A percentile compares a stretch with the other conserved stretches of the same genome.
Conservation (phyloP, 2,329 filamentous ascomycete species). For the Aspergillus pseudoviridinutans region DNA sequence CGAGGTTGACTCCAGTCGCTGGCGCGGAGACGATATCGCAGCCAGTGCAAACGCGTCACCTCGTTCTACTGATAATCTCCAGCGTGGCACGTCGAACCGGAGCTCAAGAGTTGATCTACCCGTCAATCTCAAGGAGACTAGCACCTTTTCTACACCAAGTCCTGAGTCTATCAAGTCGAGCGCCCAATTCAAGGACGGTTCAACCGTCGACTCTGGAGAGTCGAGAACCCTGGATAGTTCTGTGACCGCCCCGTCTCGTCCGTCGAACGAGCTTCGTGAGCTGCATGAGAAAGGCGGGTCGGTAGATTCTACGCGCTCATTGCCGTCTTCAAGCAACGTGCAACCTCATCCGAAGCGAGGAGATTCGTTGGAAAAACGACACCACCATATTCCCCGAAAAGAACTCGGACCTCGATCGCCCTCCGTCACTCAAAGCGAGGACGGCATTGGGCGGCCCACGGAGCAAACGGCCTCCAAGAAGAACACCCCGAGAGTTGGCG, state of each 20-base stretch:
- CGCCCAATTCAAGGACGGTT: conserved; percentile 30
- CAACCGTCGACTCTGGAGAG: conserved; percentile 27
- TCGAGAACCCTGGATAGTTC: conserved; percentile 19
- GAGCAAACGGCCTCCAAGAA: conserved; percentile 37
- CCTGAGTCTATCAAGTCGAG: conserved; percentile 24
- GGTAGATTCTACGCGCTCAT: conserved; percentile 37
- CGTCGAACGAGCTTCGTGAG: conserved; percentile 56
- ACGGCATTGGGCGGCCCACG: conserved; percentile 24
- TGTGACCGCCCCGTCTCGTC: conserved; percentile 42
- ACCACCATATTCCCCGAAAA: conserved; percentile 60
- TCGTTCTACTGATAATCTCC: conserved; percentile 9
- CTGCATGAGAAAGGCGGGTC: conserved; percentile 49
- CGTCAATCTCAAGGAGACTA: conserved; percentile 38
- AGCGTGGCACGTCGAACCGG: conserved; percentile 62
- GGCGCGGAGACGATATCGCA: conserved; percentile 24
- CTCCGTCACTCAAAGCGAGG: conserved; percentile 30
- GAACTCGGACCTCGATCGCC: conserved; percentile 48
- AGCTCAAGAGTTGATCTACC: conserved; percentile 41
- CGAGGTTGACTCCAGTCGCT: conserved; percentile 35
- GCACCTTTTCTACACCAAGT: conserved; percentile 36
- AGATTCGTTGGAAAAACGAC: conserved; percentile 55
- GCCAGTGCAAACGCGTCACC: conserved; percentile 22
- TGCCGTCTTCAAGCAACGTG: conserved; percentile 29
- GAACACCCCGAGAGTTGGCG: conserved; percentile 40
- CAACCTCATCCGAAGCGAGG: conserved; percentile 51